Conservation (phyloP, 139 green algal species). For the Gonium pectorale region DNA sequence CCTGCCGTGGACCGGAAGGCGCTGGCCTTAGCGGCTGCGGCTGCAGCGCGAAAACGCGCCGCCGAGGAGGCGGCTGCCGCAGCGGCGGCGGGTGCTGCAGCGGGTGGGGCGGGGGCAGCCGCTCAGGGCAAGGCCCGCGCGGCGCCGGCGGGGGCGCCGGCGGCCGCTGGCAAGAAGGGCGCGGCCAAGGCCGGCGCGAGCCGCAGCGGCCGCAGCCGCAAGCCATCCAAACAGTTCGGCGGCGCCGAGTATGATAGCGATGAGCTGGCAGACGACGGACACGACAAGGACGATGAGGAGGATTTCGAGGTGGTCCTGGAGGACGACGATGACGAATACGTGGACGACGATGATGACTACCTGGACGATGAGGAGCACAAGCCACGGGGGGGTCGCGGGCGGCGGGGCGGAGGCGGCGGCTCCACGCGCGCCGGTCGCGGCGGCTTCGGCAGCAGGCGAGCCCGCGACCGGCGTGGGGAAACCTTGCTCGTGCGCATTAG, state of each 20-base stretch:
- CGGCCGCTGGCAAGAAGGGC: not conserved
- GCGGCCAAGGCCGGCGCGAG: not conserved
- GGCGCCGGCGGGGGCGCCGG: too few species aligned
- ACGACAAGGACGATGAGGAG: slow-evolving; percentile 2
- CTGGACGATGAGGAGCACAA: not conserved
- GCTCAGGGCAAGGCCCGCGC: too few species aligned
- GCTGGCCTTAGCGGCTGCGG: not conserved
- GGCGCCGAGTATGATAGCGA: slow-evolving; percentile 19
- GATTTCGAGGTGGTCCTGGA: slow-evolving; percentile 7
- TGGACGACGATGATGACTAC: slow-evolving; percentile 53
- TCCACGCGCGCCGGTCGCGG: not conserved
- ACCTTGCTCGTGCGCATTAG: slow-evolving; percentile 16
- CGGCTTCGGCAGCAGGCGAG: not conserved
- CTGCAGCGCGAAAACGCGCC: not conserved
- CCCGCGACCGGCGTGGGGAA: not conserved
- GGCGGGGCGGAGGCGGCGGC: not conserved
- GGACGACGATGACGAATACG: slow-evolving; percentile 50
- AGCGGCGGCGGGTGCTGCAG: too few species aligned
- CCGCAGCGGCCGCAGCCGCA: not conserved
- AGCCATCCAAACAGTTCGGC: slow-evolving; percentile 32
- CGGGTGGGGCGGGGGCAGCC: too few species aligned
- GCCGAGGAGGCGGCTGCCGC: too few species aligned
- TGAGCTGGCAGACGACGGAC: slow-evolving; percentile 17
- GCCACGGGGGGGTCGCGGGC: not conserved
- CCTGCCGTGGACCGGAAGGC: not conserved